Evolutionary conservation across 2,329 filamentous ascomycete species (phyloP), one percentile per base, ranked within the genome.

Genomic region (Decorospora gaudefroyi): DNA sequence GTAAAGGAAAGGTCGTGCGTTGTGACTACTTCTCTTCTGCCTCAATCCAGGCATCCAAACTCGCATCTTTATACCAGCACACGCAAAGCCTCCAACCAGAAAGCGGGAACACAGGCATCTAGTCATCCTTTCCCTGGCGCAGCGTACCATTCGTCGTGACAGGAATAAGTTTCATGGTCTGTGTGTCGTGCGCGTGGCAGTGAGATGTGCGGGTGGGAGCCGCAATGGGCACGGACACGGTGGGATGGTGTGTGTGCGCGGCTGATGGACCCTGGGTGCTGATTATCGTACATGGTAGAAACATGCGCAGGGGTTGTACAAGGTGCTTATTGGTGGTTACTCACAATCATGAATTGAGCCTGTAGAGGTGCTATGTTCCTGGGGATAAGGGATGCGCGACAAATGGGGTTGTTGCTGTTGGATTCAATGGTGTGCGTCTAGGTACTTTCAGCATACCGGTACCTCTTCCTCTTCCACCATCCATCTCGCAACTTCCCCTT

Each of bases 11-110:
- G 44, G 41, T 37, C 37, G 45, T 34, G 40, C 50, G 40, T 43
- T 46, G 47, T 49, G 42, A 49, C 37, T 49, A 40, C 27, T 42
- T 37, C 16, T 41, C 37, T 23, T 49, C 47, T 54, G 57, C 46
- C 45, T 51, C 47, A 42, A 21, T 42, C 51, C 53, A 49, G 53
- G 42, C 50, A 51, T 46, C 55, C 56, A 64, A 61, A 62, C 60
- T n/a, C n/a, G n/a, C 37, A 54, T 59, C 64, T 65, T 65, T 67
- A 65, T 65, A 65, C 49, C 38, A n/a, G 45, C 47, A 49, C 41
- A 41, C 37, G 40, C 41, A 30, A 26, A 29, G 42, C 42, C 41
- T 42, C 47, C 53, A 57, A 57, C 53, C 51, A 52, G 28, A 48
- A 47, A 28, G 19, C 36, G 51, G 43, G 37, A 41, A 36, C 28